A percentile compares a stretch with the other conserved stretches of the same genome.
Conservation (phyloP, 768 basidiomycete species). For the Trametes sanguinea region DNA sequence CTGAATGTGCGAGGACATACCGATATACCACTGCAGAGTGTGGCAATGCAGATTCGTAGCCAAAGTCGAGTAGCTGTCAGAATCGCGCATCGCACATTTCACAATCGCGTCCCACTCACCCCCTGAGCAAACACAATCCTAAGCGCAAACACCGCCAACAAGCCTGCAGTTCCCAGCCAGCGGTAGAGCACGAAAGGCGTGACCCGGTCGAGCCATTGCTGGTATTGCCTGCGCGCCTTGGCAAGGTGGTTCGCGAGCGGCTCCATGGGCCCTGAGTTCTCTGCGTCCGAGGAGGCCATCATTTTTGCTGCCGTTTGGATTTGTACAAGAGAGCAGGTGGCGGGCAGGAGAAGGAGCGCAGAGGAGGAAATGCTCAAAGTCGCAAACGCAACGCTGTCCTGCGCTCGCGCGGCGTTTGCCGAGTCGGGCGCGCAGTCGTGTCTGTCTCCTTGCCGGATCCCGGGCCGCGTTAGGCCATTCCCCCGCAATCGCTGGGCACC, state of each 20-base stretch:
- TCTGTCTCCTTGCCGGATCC: background rate
- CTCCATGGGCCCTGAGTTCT: constrained; percentile 30
- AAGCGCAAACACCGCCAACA: constrained; percentile 77
- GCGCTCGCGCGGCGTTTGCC: constrained; percentile 13
- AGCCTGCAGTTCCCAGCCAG: constrained; percentile 76
- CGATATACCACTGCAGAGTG: constrained; percentile 80
- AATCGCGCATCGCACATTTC: background rate
- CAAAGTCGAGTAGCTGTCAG: too few species aligned
- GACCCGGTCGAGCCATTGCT: constrained; percentile 86
- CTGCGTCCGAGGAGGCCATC: constrained; percentile 32
- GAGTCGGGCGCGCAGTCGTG: background rate
- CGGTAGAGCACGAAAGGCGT: constrained; percentile 89
- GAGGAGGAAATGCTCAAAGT: background rate
- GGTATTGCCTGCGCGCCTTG: constrained; percentile 75
- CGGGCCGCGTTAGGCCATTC: background rate
- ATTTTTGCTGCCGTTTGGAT: constrained; percentile 16
- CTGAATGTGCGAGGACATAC: constrained; percentile 47
- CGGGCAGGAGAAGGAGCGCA: background rate
- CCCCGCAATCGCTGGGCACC: background rate
- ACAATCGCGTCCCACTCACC: constrained; percentile 50
- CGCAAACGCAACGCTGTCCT: constrained; percentile 1
- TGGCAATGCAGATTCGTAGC: background rate
- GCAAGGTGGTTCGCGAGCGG: constrained; percentile 39
- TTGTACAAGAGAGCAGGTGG: background rate
- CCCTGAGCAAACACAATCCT: constrained; percentile 89